These are phyloP conservation scores for Geosmithia putterillii DNA, from an alignment of 2,329 filamentous ascomycete species.

Conservation along the genomic window DNA sequence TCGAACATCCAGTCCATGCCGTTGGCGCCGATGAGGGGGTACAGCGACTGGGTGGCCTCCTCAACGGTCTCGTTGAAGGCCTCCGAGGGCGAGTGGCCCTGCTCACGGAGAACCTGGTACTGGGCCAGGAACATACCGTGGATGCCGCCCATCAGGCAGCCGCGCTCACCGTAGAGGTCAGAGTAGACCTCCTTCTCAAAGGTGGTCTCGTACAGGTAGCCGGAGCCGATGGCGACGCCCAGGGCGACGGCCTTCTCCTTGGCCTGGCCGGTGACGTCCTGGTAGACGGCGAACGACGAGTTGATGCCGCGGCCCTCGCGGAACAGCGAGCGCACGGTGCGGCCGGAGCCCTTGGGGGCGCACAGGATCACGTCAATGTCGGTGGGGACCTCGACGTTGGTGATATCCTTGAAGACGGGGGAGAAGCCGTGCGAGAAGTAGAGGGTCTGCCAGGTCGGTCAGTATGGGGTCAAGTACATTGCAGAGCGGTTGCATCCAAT, in stretches of 20 bases:
- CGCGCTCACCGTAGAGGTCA: slow-evolving; percentile 98
- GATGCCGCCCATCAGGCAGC: slow-evolving; percentile 99
- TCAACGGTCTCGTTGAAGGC: slow-evolving; percentile 99
- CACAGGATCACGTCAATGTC: slow-evolving; percentile 99
- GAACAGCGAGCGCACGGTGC: slow-evolving; percentile 97
- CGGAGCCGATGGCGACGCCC: slow-evolving; percentile 91
- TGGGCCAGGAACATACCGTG: slow-evolving; percentile 99
- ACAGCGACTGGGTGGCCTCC: slow-evolving; percentile 96
- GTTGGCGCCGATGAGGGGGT: slow-evolving; percentile 92
- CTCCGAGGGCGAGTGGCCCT: slow-evolving; percentile 92
- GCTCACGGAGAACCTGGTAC: slow-evolving; percentile 99
- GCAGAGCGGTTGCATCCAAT: too few relatives aligned
- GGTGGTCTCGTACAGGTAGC: slow-evolving; percentile 99
- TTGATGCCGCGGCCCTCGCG: slow-evolving; percentile 99
- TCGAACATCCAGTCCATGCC: slow-evolving; percentile 99
- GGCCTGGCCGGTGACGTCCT: slow-evolving; percentile 95
- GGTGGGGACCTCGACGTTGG: slow-evolving; percentile 91
- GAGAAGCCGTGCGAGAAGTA: slow-evolving; percentile 99
- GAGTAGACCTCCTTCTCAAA: slow-evolving; percentile 99
- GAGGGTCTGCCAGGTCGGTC: slow-evolving; percentile 59
- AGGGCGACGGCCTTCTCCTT: slow-evolving; percentile 96
- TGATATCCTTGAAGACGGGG: slow-evolving; percentile 98
- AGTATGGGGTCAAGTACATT: too few relatives aligned
- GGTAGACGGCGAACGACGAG: slow-evolving; percentile 95
- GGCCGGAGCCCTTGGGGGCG: slow-evolving; percentile 96